A percentile compares a stretch with the other conserved stretches of the same genome.
Conservation (phyloP, 2,329 filamentous ascomycete species). For the Fusarium verrucosum region DNA sequence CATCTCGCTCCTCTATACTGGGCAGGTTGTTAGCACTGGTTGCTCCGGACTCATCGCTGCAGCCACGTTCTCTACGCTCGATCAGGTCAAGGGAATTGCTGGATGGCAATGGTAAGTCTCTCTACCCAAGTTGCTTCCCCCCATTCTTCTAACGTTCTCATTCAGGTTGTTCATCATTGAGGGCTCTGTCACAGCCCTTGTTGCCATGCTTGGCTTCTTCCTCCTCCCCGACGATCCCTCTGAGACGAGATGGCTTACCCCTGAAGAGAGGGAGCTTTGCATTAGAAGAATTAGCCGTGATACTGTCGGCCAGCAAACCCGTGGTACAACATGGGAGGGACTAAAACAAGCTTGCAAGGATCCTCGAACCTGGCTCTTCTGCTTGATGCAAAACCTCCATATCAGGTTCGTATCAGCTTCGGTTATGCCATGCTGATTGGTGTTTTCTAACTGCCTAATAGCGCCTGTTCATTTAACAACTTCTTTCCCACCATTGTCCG, state of each 20-base stretch:
- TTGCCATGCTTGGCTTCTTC: slow-evolving; percentile 40
- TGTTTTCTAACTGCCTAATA: neutral
- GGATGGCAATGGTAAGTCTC: slow-evolving; percentile 62
- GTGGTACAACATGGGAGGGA: slow-evolving; percentile 17
- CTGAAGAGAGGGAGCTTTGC: slow-evolving; percentile 54
- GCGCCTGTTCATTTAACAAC: slow-evolving; percentile 33
- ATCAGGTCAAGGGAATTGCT: slow-evolving; percentile 58
- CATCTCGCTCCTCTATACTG: slow-evolving; percentile 21
- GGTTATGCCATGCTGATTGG: neutral
- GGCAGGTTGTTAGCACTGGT: slow-evolving; percentile 62
- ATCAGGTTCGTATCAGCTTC: slow-evolving; percentile 21
- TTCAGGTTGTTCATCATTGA: slow-evolving; percentile 71
- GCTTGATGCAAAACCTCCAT: slow-evolving; percentile 27
- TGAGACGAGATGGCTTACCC: slow-evolving; percentile 54
- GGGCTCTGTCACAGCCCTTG: slow-evolving; percentile 29
- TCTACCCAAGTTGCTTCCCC: neutral
- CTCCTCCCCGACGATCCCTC: slow-evolving; percentile 48
- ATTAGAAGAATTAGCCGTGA: slow-evolving; percentile 53
- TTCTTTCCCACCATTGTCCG: slow-evolving; percentile 51
- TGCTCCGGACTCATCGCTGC: slow-evolving; percentile 69
- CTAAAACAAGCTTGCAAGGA: slow-evolving; percentile 21
- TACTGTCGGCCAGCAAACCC: slow-evolving; percentile 38
- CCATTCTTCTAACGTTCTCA: no score
- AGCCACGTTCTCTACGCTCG: slow-evolving; percentile 59
- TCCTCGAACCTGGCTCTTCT: slow-evolving; percentile 27